Evolutionary conservation across 2,329 filamentous ascomycete genomes (phyloP), one percentile per base, ranked within the genome.

Genomic region (Paecilomyces variotii): DNA sequence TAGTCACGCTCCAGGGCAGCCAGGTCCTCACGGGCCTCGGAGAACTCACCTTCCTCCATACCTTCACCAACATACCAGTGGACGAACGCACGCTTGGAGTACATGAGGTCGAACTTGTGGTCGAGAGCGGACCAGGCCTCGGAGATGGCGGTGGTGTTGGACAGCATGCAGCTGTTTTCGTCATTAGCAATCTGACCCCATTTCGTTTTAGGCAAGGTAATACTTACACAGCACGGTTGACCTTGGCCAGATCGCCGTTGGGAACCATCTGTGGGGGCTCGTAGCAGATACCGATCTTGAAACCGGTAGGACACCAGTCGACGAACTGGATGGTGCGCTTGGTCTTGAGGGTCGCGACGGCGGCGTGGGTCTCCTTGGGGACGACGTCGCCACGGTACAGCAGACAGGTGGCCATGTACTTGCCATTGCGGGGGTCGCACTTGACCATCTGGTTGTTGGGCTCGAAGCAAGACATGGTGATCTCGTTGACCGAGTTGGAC

Each of bases 281-380:
- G 87, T 95, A 97, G 89, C 92, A 97, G 84, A 99, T 99, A 84
- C 94, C 94, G 69, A 99, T 90, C 90, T 99, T 99, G 89, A 99
- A 99, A 68, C 94, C 94, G 79, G 94, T 99, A 62, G 94, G 94
- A 87, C 94, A 99, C 94, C 94, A 99, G 82, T 99, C 94, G 75
- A 99, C 94, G 76, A 97, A 96, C 82, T 97, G 92, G 76, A 99
- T 96, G 70, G 94, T 96, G 72, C 91, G 89, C 89, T 97, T 97
- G 78, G 94, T 96, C 90, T 97, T 99, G 75, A 97, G 89, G 65
- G 90, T 91, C 63, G 93, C 92, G 68, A 97, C 92, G 65, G 94
- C 93, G 61, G 81, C 85, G 82, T 97, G 90, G 67, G 90, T 90
- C 72, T 97, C 93, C 81, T 96, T 95, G 79, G 93, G 90, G 63